Percentiles rank a stretch among this genome's conserved stretches.
Evolutionary conservation across 129 eudicot genomes (phyloP).

Genomic region (Artemisia annua): DNA sequence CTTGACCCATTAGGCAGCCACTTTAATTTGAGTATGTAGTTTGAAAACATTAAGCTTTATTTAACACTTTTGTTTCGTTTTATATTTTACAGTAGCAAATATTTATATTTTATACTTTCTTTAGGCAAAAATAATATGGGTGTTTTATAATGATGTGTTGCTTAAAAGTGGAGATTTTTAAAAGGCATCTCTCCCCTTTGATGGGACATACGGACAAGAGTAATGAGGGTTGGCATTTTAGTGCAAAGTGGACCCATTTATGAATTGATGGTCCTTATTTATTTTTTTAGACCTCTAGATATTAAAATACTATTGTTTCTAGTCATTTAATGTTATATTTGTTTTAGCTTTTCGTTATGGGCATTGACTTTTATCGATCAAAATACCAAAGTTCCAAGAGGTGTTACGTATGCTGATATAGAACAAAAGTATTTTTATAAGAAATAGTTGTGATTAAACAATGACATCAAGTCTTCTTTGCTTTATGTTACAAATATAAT

Average conservation of each 20-base stretch:
- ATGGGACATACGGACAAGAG: slow-evolving; percentile 16
- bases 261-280: slow-evolving; percentile 13
- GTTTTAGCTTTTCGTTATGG: too few relatives aligned
- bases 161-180: slow-evolving; percentile 17
- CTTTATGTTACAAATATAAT: too few relatives aligned
- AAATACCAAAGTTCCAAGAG: too few relatives aligned
- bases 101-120: background rate
- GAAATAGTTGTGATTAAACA: too few relatives aligned
- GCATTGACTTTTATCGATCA: too few relatives aligned
- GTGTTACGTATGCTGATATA: too few relatives aligned
- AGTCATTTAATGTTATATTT: background rate
- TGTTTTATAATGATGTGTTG: background rate
- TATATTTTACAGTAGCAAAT: too few relatives aligned
- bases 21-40: background rate
- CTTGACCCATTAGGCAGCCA: too few relatives aligned
- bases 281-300: background rate
- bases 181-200: slow-evolving; percentile 14
- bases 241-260: slow-evolving; percentile 20
- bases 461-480: too few relatives aligned
- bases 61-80: too few relatives aligned
- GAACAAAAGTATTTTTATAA: too few relatives aligned
- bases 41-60: background rate
- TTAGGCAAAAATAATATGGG: background rate
- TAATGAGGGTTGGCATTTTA: slow-evolving; percentile 15
- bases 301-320: background rate